Conservation (phyloP, 2,329 filamentous ascomycete species). For the Ciborinia camelliae region DNA sequence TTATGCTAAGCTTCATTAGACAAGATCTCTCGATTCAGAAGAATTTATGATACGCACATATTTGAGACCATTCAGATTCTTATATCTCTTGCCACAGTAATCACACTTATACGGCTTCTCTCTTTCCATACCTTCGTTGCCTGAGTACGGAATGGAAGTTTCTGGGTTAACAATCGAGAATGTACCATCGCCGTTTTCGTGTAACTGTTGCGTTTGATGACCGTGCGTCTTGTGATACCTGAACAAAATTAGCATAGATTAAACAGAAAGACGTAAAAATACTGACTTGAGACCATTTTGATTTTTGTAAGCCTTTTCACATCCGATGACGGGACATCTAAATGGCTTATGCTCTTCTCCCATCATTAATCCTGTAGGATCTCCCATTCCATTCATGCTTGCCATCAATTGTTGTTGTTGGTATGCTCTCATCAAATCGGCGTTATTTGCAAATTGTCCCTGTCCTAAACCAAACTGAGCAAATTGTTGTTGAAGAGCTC, state of each 20-base stretch:
- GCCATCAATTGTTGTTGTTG: slow-evolving; percentile 57
- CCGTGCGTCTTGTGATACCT: slow-evolving; percentile 78
- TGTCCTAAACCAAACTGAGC: slow-evolving; percentile 72
- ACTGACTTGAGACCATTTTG: slow-evolving; percentile 94
- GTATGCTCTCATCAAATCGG: slow-evolving; percentile 61
- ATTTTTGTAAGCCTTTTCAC: slow-evolving; percentile 99
- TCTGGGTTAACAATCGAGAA: slow-evolving; percentile 98
- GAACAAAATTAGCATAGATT: slow-evolving; percentile 25
- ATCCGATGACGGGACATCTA: slow-evolving; percentile 95
- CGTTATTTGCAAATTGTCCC: slow-evolving; percentile 59
- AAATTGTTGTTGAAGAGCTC: slow-evolving; percentile 63
- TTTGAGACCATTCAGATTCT: slow-evolving; percentile 98
- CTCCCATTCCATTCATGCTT: slow-evolving; percentile 33
- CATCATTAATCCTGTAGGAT: slow-evolving; percentile 48
- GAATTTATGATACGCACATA: slow-evolving; percentile 56
- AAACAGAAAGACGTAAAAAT: neutral
- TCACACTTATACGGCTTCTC: slow-evolving; percentile 99
- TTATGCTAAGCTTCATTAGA: slow-evolving; percentile 56
- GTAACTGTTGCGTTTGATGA: slow-evolving; percentile 92
- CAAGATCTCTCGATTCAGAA: slow-evolving; percentile 6
- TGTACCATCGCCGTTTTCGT: slow-evolving; percentile 94
- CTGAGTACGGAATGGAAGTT: slow-evolving; percentile 89
- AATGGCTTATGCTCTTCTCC: slow-evolving; percentile 96
- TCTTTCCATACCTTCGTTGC: slow-evolving; percentile 98
- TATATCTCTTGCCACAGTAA: slow-evolving; percentile 95